phyloP scores from a whole-genome alignment of 2,329 filamentous ascomycete genomes.

The Hypoxylon sp. region DNA sequence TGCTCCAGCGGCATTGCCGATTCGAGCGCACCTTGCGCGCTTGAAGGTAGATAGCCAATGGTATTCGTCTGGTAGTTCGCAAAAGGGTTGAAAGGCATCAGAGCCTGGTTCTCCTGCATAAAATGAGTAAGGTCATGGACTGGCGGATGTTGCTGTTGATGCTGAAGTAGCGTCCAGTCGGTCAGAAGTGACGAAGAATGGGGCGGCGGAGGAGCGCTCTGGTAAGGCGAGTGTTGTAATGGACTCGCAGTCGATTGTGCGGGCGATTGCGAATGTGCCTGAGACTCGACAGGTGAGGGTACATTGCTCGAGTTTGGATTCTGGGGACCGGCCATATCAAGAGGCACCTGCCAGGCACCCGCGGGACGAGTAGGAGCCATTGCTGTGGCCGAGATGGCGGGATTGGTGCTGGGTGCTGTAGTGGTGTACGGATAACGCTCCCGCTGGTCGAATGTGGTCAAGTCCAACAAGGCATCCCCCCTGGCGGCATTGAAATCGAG shows the following conservation, averaged over 20 bases:
- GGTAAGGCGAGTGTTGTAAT: conserved; percentile 69
- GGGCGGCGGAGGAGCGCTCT: conserved; percentile 63
- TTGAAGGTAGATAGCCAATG: conserved; percentile 73
- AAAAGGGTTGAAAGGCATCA: conserved; percentile 70
- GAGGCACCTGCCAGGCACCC: conserved; percentile 65
- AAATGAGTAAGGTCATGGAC: conserved; percentile 66
- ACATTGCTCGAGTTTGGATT: conserved; percentile 61
- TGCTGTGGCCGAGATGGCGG: conserved; percentile 57
- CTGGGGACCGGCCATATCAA: conserved; percentile 66
- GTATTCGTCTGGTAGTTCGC: conserved; percentile 68
- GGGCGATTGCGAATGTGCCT: conserved; percentile 62
- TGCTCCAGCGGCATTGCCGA: conserved; percentile 74
- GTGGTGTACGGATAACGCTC: conserved; percentile 69
- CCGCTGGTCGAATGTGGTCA: conserved; percentile 71
- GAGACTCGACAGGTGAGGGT: conserved; percentile 67
- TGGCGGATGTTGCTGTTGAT: conserved; percentile 64
- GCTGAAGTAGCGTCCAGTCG: conserved; percentile 74
- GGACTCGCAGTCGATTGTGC: conserved; percentile 67
- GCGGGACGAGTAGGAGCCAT: conserved; percentile 60
- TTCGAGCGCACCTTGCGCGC: conserved; percentile 75
- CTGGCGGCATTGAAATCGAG: conserved; percentile 72
- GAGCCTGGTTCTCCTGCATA: conserved; percentile 68
- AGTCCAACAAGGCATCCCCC: conserved; percentile 73
- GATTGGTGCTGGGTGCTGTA: conserved; percentile 58
- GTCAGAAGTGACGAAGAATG: conserved; percentile 65